phyloP scores from a whole-genome alignment of 129 eudicot species.

The Heracleum sosnowskyi region DNA sequence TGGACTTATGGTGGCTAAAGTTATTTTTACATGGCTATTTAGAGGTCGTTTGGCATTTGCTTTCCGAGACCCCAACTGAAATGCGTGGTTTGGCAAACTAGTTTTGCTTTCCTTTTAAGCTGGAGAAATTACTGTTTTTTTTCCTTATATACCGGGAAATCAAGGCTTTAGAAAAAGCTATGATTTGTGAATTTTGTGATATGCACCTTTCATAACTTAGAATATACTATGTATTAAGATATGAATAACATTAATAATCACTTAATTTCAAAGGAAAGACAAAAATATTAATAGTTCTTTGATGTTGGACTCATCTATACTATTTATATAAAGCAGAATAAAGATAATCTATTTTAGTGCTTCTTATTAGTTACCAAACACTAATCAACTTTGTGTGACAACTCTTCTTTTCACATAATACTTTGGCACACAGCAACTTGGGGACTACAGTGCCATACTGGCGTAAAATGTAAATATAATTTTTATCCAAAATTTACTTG shows the following conservation, averaged over 20 bases:
- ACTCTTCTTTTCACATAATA: background rate
- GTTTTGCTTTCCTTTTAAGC: background rate
- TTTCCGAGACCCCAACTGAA: background rate
- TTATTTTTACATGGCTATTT: background rate
- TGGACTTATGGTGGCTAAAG: background rate
- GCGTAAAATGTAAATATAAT: background rate
- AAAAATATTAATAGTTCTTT: background rate
- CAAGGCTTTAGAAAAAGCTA: background rate
- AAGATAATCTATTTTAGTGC: no score
- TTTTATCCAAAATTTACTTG: background rate
- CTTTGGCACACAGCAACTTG: background rate
- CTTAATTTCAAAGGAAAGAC: background rate
- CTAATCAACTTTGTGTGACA: background rate
- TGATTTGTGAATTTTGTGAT: background rate
- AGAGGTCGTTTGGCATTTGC: background rate
- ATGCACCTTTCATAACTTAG: background rate
- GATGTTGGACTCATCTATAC: background rate
- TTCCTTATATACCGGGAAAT: no score
- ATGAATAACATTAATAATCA: background rate
- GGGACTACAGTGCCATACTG: background rate
- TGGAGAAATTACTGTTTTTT: background rate
- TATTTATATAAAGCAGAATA: no score
- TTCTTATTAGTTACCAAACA: background rate
- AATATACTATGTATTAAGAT: background rate
- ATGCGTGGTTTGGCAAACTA: background rate